Base-by-base conservation (phyloP, 768 basidiomycete species). In the Termitomyces sp. region DNA sequence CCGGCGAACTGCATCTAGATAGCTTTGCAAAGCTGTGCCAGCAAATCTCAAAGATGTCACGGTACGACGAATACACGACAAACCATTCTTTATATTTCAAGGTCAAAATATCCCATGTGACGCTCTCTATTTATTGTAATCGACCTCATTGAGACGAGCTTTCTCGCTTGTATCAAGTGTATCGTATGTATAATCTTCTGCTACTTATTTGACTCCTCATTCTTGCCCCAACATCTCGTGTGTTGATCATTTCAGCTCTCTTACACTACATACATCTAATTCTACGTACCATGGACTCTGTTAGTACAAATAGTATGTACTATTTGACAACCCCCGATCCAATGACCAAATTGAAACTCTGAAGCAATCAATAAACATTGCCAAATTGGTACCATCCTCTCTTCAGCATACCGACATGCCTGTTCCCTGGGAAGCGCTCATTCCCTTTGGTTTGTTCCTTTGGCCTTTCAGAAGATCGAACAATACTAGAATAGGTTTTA, bases 401-500 rank as follows among this genome's bases (percentile, higher is more conserved):
- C 53, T 40, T 52, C 31, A 44, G 42, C 47, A 50, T 42, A 59
- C 53, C 69, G 79, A 62, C 64, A 96, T 96, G 95, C 95, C 95
- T 55, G 88, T 97, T 65, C 95, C 95, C 63, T 98, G 91, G 89
- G 95, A 98, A 77, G 94, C 95, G 51, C 82, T 98, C 65, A 91
- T 98, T 78, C 95, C 95, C 46, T 95, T 95, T 68, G 95, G 95
- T 95, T 59, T 41, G 68, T 57, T 60, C 49, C 50, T 49, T 46
- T 44, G 38, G 12, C 12, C 40, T 17, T 14, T 34, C 25, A 32
- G 44, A 14, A 49, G 31, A n/a, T 27, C 12, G 12, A 5, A 31
- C n/a, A 47, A 23, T 32, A 11, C 37, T 56, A 23, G 52, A 42
- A 54, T 62, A 57, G 37, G 48, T 55, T 35, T 37, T 58, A 95